Percentiles rank a stretch among this genome's conserved stretches.
These are phyloP conservation scores for Clonostachys solani DNA, from an alignment of 2,329 filamentous ascomycete genomes.

Conservation along the genomic window DNA sequence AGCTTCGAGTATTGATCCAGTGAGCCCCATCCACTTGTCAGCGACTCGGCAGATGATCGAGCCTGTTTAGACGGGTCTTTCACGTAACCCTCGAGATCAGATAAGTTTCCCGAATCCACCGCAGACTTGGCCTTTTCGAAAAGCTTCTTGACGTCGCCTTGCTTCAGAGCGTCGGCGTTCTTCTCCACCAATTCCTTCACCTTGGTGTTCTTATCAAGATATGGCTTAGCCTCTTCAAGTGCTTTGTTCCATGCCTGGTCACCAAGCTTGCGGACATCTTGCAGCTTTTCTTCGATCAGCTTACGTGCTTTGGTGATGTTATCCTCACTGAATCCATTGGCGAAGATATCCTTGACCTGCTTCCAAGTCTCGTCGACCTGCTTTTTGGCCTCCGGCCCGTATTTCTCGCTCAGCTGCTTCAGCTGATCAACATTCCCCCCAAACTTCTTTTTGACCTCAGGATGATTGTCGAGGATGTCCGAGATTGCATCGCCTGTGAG, in stretches of 20 bases:
- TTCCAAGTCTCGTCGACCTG: constrained; percentile 68
- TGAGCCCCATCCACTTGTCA: constrained; percentile 32
- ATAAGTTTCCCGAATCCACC: constrained; percentile 55
- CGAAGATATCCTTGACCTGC: constrained; percentile 60
- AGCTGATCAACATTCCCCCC: constrained; percentile 65
- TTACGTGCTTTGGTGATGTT: constrained; percentile 52
- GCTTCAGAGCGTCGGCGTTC: constrained; percentile 64
- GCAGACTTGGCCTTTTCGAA: constrained; percentile 60
- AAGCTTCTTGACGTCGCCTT: constrained; percentile 60
- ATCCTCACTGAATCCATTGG: constrained; percentile 51
- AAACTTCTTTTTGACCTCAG: constrained; percentile 66
- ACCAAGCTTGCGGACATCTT: constrained; percentile 62
- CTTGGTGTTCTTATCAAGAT: constrained; percentile 73
- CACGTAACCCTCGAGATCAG: constrained; percentile 30
- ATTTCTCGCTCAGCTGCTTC: constrained; percentile 64
- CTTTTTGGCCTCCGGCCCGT: constrained; percentile 74
- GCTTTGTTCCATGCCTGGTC: constrained; percentile 71
- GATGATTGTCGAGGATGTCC: constrained; percentile 70
- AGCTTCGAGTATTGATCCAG: constrained; percentile 61
- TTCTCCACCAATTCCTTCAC: constrained; percentile 69
- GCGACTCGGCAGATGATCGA: constrained; percentile 20
- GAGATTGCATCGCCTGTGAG: constrained; percentile 58
- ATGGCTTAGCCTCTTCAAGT: constrained; percentile 65
- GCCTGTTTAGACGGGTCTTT: constrained; percentile 19
- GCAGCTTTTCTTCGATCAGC: constrained; percentile 64